Base-by-base conservation (phyloP, 2,329 filamentous ascomycete species). In the Tolypocladium capitatum region DNA sequence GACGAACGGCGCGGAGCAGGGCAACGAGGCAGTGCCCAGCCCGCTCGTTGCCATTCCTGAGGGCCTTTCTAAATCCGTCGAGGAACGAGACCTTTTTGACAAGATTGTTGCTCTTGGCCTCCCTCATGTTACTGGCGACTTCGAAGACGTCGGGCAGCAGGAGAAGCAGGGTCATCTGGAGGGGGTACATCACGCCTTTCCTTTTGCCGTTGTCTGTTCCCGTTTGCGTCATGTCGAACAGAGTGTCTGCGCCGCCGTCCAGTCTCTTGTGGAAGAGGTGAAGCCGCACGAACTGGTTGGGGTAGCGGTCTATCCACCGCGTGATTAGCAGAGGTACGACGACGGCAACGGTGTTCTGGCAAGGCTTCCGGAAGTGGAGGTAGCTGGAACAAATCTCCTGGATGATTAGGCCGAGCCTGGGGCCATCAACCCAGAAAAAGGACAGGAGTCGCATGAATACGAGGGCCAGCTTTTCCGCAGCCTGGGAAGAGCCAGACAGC, bases 111-210 rank as follows among this genome's bases (percentile, higher is more conserved):
- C 74, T 76, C 59, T 81, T 83, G 30, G 73, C 73, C 52, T 83
- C 80, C 49, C 79, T 72, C 59, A 84, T 68, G 60, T 81, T 81
- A 61, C 79, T 82, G 27, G 80, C 81, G 32, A 84, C 78, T 61
- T 83, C 79, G 53, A 85, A 85, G 6, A 84, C 77, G 54, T 85
- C 81, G 4, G 81, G 81, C 9, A 83, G 65, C 9, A 85, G 68
- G 49, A 84, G 74, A 10, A 84, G 63, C 5, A 85, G 64, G 13
- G 75, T 72, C 2, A 73, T 79, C 58, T 84, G 81, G 46, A 85
- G 68, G 16, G 81, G 80, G 54, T 75, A 81, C 20, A 83, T 65
- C 31, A 77, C 64, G 4, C 70, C 69, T 53, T 73, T 78, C 43
- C 75, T 71, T 52, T 72, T 72, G 34, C 69, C 71, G 47, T 72